Base-by-base conservation (phyloP, 371 early-diverging fungal genomes). In the Mucor irregularis region DNA sequence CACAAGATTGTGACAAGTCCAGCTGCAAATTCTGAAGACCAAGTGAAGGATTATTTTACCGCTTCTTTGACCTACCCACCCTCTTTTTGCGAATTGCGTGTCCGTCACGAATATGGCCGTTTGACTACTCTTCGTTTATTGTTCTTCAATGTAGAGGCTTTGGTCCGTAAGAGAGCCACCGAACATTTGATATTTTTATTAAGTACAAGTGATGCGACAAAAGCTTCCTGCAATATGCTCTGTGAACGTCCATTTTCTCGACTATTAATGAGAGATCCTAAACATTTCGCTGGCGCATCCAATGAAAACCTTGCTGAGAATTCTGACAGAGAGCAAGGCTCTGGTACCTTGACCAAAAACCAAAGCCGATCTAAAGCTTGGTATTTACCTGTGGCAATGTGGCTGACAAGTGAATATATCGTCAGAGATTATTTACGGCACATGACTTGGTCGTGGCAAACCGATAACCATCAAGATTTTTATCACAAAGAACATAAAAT, bases 371-470 rank as follows among this genome's bases (percentile, higher is more conserved):
- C 59, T 2, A 61, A 62, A 35, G 39, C 70, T 4, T 78, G 79
- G 79, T 75, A 75, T 61, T 33, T 75, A 21, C 76, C 79, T 35
- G 57, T 59, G 8, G 67, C 68, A 0, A 56, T 68, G 43, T 71
- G 71, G 71, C 31, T 78, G 11, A 73, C 72, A 7, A 69, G 75
- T 16, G 73, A 78, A 53, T 71, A 83, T 21, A 75, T 83, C 17
- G 64, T 85, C 14, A 77, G 81, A 17, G 78, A 84, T 17, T 90
- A 87, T 66, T 53, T 92, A 21, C 65, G 79, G 4, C 80, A 83
- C 49, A 76, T 71, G 54, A 78, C 84, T 9, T 87, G 90, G 85
- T 70, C 80, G 11, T 92, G 90, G 90, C 80, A 71, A 21, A 78
- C 78, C 1, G 69, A 73, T 33, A 74, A 83, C 25, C 39, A 68